Base-by-base conservation (phyloP, 306 rosid species). In the Gillenia trifoliata region DNA sequence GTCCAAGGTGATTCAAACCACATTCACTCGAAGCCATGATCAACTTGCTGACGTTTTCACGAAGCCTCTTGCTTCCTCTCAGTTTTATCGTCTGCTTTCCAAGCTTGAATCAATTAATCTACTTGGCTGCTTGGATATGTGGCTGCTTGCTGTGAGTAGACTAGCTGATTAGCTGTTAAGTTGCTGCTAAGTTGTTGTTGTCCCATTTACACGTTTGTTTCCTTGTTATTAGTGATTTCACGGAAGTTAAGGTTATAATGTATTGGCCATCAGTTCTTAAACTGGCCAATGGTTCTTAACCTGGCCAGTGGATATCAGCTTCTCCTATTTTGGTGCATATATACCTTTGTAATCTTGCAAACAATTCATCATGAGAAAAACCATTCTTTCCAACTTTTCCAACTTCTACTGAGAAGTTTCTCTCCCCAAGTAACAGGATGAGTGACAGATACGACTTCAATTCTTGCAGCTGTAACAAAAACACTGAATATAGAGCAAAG, bases 381-480 rank as follows among this genome's bases (percentile, higher is more conserved):
- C 3, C 3, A 13, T 13, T 45, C 50, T 45, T 5, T 11, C 19
- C 4, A 45, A 11, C 4, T 13, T 45, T 45, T 45, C 19, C 50
- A 45, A n/a, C n/a, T n/a, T n/a, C n/a, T 67, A 80, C 84, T 55
- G 95, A 88, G 78, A 94, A 88, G 86, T 77, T 86, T 71, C 78
- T 80, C 75, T 83, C 87, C 80, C 80, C 93, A 71, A 83, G 73
- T 82, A 82, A 85, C 85, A 79, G 89, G 81, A 64, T 76, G 73
- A 79, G 68, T 77, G 96, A 89, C 64, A 85, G 90, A 82, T 82
- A 87, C 63, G 97, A 92, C 59, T 83, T 40, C 73, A 84, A 88
- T 83, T 86, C 97, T 72, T 95, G 98, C 83, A 73, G 89, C 84
- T 92, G 99, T 73, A 82, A 79, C 86, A 83, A 75, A 74, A 86